Conservation (phyloP, 2,329 filamentous ascomycete genomes). For the Xylaria sp. region DNA sequence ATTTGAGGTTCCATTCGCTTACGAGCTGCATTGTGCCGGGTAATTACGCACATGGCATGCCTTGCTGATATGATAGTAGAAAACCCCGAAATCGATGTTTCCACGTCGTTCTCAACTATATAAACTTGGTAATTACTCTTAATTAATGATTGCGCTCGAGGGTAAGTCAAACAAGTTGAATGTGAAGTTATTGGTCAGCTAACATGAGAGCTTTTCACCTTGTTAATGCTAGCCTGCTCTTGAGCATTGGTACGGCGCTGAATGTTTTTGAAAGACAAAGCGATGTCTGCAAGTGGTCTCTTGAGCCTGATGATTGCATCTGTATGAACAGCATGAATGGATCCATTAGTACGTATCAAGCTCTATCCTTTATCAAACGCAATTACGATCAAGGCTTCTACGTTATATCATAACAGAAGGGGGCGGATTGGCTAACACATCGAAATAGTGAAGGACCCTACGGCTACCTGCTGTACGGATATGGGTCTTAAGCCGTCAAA, state of each 20-base stretch:
- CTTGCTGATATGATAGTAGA: background rate
- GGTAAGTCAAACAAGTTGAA: too few relatives aligned
- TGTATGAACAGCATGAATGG: slow-evolving; percentile 38
- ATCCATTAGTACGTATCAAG: slow-evolving; percentile 28
- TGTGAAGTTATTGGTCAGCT: background rate
- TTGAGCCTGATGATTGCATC: slow-evolving; percentile 34
- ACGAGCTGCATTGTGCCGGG: slow-evolving; percentile 19
- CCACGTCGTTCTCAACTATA: background rate
- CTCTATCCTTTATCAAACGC: background rate
- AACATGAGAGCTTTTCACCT: slow-evolving; percentile 22
- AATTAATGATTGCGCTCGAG: background rate
- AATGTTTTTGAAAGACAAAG: slow-evolving; percentile 34
- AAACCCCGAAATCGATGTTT: background rate
- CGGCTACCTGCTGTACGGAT: slow-evolving; percentile 28
- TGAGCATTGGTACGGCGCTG: slow-evolving; percentile 7
- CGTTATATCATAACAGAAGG: background rate
- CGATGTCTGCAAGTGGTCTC: slow-evolving; percentile 32
- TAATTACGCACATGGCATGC: slow-evolving; percentile 22
- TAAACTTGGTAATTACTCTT: background rate
- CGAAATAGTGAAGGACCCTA: slow-evolving; percentile 29
- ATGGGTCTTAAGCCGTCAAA: slow-evolving; percentile 35
- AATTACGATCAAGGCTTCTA: background rate
- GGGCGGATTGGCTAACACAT: background rate
- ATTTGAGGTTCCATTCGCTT: slow-evolving; percentile 8
- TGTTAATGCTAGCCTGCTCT: slow-evolving; percentile 8